phyloP scores from a whole-genome alignment of 306 rosid species.

The Ammopiptanthus mongolicus region DNA sequence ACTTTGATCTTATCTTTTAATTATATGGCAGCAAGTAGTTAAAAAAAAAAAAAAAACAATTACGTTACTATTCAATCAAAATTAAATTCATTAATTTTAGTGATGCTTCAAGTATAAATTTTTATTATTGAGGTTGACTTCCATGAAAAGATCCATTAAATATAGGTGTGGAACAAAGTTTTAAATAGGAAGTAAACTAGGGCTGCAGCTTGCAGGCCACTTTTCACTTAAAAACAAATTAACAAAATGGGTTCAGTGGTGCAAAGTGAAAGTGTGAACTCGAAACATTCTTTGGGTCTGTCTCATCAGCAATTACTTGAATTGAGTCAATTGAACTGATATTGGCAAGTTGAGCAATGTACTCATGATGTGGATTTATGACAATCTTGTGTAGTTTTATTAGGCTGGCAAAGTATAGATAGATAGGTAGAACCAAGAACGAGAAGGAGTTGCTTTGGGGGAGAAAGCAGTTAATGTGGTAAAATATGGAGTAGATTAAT shows the following conservation, averaged over 20 bases:
- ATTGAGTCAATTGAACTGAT: not conserved
- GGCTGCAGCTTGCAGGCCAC: not conserved
- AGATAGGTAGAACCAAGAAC: not conserved
- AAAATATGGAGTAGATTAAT: constrained; percentile 8
- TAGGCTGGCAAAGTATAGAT: too few relatives aligned
- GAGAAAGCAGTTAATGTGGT: not conserved
- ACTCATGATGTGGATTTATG: not conserved
- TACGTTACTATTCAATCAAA: not conserved
- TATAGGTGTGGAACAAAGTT: too few relatives aligned
- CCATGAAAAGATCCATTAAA: not conserved
- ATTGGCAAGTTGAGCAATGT: not conserved
- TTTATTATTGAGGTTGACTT: not conserved
- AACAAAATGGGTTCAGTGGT: not conserved
- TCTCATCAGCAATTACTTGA: not conserved
- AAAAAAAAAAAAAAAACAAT: too few relatives aligned
- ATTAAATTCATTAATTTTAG: too few relatives aligned
- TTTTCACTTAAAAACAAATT: not conserved
- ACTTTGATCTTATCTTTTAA: not conserved
- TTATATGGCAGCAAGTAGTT: not conserved
- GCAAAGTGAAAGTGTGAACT: not conserved
- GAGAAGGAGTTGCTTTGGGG: not conserved
- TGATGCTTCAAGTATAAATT: not conserved
- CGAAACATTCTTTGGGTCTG: not conserved
- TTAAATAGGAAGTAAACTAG: too few relatives aligned
- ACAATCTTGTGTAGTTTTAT: not conserved